These are phyloP conservation scores for Colletotrichum siamense DNA, from an alignment of 2,329 filamentous ascomycete species.

Conservation along the genomic window DNA sequence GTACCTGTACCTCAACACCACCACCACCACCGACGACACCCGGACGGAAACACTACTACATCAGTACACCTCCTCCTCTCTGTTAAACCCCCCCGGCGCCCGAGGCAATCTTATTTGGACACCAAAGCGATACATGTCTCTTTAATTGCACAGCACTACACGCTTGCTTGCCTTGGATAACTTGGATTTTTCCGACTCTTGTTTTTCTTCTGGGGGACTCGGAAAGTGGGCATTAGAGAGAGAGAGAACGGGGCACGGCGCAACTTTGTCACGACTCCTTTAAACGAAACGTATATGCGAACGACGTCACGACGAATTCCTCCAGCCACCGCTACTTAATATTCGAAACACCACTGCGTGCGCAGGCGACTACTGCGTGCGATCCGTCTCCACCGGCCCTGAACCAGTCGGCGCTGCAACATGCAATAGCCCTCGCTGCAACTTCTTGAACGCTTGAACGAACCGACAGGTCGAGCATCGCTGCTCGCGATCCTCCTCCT, in stretches of 20 bases:
- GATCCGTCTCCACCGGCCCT: background rate
- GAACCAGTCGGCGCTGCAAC: background rate
- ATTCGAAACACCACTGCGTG: background rate
- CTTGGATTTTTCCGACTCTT: background rate
- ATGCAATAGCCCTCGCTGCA: conserved; percentile 16
- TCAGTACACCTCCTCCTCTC: background rate
- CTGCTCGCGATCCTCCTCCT: conserved; percentile 6
- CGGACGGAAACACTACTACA: background rate
- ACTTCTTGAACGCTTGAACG: background rate
- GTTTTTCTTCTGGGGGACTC: background rate
- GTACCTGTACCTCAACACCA: background rate
- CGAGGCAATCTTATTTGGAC: background rate
- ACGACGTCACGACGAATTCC: conserved; percentile 19
- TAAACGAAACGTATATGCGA: conserved; percentile 16
- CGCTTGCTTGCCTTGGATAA: background rate
- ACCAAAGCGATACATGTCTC: background rate
- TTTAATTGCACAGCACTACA: background rate
- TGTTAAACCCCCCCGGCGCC: background rate
- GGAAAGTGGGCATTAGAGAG: background rate
- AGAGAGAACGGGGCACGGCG: conserved; percentile 11
- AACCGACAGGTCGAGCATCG: conserved; percentile 1
- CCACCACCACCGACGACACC: background rate
- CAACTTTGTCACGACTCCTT: conserved; percentile 18
- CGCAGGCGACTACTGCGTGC: background rate
- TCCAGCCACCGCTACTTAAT: background rate